Percentiles rank a stretch among this genome's conserved stretches.
phyloP scores from a whole-genome alignment of 306 rosid genomes.

The Rosa multiflora region DNA sequence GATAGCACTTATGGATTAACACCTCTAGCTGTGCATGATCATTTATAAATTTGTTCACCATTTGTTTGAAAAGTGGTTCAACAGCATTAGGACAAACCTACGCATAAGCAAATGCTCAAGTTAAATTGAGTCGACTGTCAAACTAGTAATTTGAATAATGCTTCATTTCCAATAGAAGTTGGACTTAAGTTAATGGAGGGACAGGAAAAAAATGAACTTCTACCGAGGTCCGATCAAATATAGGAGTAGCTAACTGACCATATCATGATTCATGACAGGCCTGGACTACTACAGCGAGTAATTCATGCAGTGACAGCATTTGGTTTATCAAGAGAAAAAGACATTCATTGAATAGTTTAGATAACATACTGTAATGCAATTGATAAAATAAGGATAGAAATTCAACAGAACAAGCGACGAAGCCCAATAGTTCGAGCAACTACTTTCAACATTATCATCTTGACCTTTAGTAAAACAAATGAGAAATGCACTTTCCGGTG shows the following conservation, averaged over 20 bases:
- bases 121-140: neutral
- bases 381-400: slow-evolving; percentile 66
- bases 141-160: slow-evolving; percentile 69
- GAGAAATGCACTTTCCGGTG: slow-evolving; percentile 10
- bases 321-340: slow-evolving; percentile 40
- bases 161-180: slow-evolving; percentile 18
- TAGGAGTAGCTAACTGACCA: slow-evolving; percentile 44
- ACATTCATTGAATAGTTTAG: slow-evolving; percentile 20
- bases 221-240: slow-evolving; percentile 16
- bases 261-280: slow-evolving; percentile 69
- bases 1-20: slow-evolving; percentile 9
- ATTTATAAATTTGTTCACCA: slow-evolving; percentile 85
- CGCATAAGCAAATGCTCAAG: neutral
- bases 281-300: slow-evolving; percentile 87
- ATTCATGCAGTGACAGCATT: slow-evolving; percentile 56
- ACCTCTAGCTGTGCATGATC: slow-evolving; percentile 96
- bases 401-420: slow-evolving; percentile 66
- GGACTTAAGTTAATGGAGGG: neutral
- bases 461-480: slow-evolving; percentile 53
- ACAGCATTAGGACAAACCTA: slow-evolving; percentile 93
- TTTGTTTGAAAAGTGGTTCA: slow-evolving; percentile 76
- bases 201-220: neutral
- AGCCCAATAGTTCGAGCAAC: slow-evolving; percentile 83
- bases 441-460: slow-evolving; percentile 89
- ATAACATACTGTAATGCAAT: slow-evolving; percentile 65